phyloP scores from a whole-genome alignment of 352 stramenopile species.

The Pythium rishiriense region DNA sequence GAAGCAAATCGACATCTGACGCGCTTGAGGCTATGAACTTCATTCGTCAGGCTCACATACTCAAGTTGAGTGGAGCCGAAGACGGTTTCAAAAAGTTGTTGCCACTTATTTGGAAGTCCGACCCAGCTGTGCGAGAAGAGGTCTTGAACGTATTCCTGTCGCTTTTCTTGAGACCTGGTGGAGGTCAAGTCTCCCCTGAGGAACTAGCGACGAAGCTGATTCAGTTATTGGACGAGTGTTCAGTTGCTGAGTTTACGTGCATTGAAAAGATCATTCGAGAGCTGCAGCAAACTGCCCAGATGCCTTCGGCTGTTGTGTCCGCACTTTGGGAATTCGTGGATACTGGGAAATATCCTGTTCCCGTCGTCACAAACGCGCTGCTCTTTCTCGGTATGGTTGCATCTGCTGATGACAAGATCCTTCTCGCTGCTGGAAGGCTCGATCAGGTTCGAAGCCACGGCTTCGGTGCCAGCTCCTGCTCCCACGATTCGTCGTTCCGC shows the following conservation, averaged over 20 bases:
- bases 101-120: conserved; percentile 89
- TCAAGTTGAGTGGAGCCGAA: conserved; percentile 88
- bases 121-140: conserved; percentile 90
- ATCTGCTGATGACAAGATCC: conserved; percentile 59
- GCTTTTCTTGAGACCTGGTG: conserved; percentile 61
- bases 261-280: conserved; percentile 74
- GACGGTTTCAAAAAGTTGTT: conserved; percentile 91
- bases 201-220: conserved; percentile 66
- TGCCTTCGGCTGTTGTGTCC: conserved; percentile 62
- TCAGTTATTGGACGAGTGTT: conserved; percentile 76
- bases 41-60: conserved; percentile 91
- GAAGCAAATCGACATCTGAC: conserved; percentile 91
- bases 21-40: conserved; percentile 94
- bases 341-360: conserved; percentile 50
- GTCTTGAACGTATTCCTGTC: conserved; percentile 83
- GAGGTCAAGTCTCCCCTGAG: conserved; percentile 44
- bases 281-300: conserved; percentile 54
- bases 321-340: conserved; percentile 76
- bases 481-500: conserved; percentile 47
- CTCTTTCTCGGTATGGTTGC: conserved; percentile 68
- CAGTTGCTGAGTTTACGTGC: conserved; percentile 74
- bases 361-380: conserved; percentile 65
- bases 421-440: conserved; percentile 63
- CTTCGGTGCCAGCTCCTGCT: conserved; percentile 57
- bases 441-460: conserved; percentile 54